A percentile compares a stretch with the other conserved stretches of the same genome.
Conservation (phyloP, 352 stramenopile species). For the Phytophthora vignae region DNA sequence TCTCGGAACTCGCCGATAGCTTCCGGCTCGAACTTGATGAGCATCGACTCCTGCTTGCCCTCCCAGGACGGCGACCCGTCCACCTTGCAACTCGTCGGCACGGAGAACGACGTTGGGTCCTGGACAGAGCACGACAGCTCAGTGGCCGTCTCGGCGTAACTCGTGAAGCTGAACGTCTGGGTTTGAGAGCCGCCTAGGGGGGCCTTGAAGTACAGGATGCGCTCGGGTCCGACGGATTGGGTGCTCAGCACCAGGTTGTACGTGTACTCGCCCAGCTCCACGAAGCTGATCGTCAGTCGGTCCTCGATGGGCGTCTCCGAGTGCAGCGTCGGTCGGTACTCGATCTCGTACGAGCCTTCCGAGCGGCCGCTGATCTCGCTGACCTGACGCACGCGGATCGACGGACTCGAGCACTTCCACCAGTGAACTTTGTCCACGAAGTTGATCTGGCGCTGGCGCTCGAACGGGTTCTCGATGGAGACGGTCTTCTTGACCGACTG, state of each 20-base stretch:
- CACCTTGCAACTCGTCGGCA: slow-evolving; percentile 55
- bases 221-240: slow-evolving; percentile 70
- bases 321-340: slow-evolving; percentile 88
- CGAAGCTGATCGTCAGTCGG: slow-evolving; percentile 77
- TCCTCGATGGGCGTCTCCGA: slow-evolving; percentile 51
- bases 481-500: slow-evolving; percentile 84
- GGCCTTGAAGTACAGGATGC: slow-evolving; percentile 84
- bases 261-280: slow-evolving; percentile 89
- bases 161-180: slow-evolving; percentile 84
- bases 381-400: slow-evolving; percentile 76
- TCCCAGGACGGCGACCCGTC: slow-evolving; percentile 77
- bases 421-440: slow-evolving; percentile 72
- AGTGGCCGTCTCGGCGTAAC: slow-evolving; percentile 43
- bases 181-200: slow-evolving; percentile 79
- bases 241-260: slow-evolving; percentile 86
- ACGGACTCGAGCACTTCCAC: slow-evolving; percentile 86
- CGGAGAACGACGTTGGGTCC: slow-evolving; percentile 75
- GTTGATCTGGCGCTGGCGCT: slow-evolving; percentile 46
- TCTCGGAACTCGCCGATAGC: slow-evolving; percentile 87
- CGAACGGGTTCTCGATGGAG: slow-evolving; percentile 93
- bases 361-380: slow-evolving; percentile 69
- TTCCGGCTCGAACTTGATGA: slow-evolving; percentile 91
- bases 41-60: slow-evolving; percentile 63
- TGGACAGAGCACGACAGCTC: slow-evolving; percentile 71
- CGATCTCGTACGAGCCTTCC: slow-evolving; percentile 90